Evolutionary conservation across 306 rosid species (phyloP).

Genomic region (Malus asiatica): DNA sequence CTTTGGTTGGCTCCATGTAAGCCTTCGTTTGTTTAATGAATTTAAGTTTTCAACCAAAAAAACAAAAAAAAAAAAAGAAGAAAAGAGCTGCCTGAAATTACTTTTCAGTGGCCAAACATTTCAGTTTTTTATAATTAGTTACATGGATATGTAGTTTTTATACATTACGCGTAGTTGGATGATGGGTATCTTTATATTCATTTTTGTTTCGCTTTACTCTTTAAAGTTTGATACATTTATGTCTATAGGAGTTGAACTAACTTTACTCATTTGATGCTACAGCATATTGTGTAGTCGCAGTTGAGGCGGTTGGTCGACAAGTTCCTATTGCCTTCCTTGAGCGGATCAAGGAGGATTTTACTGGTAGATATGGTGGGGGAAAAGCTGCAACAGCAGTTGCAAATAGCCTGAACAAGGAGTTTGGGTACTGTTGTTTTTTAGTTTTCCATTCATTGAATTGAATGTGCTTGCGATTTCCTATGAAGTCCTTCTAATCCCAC

Average conservation of each 20-base stretch:
- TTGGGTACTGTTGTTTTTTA: constrained; percentile 44
- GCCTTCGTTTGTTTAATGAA: too few relatives aligned
- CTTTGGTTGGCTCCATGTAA: too few relatives aligned
- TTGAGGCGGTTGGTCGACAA: constrained; percentile 75
- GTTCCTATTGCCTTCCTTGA: constrained; percentile 84
- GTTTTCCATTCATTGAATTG: background rate
- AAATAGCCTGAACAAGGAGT: constrained; percentile 66
- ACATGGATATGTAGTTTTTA: too few relatives aligned
- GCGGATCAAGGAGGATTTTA: constrained; percentile 75
- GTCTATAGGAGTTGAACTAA: constrained; percentile 22
- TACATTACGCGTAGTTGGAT: background rate
- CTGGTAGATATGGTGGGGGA: constrained; percentile 75
- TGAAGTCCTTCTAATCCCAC: constrained; percentile 11
- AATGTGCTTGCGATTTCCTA: background rate
- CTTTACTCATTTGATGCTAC: constrained; percentile 19
- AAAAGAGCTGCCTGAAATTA: background rate
- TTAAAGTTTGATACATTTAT: background rate
- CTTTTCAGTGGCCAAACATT: background rate
- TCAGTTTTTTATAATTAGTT: background rate
- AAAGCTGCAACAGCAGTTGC: constrained; percentile 80
- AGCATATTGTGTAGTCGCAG: constrained; percentile 91
- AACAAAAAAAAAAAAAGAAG: background rate
- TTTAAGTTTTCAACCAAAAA: too few relatives aligned
- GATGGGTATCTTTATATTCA: background rate
- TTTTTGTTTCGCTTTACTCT: background rate